Percentiles rank a stretch among this genome's conserved stretches.
phyloP scores from a whole-genome alignment of 2,329 filamentous ascomycete species.

The Botrytis cinerea region DNA sequence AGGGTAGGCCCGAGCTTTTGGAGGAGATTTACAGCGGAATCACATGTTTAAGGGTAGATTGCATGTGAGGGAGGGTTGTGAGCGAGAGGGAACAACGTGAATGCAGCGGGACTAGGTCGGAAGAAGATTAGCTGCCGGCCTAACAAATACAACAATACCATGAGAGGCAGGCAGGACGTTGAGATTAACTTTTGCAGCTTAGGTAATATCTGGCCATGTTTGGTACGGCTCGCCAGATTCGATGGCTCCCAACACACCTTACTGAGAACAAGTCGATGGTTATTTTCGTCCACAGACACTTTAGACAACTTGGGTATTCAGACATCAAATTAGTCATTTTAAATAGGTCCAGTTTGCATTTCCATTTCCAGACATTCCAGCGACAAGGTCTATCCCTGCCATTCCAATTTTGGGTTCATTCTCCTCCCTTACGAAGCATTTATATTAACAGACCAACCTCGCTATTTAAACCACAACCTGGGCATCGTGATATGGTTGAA shows the following conservation, averaged over 20 bases:
- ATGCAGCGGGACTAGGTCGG: background rate
- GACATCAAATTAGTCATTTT: background rate
- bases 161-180: background rate
- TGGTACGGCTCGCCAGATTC: too few relatives aligned
- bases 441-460: constrained; percentile 25
- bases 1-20: constrained; percentile 9
- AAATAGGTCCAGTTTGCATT: background rate
- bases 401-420: background rate
- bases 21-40: background rate
- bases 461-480: constrained; percentile 15
- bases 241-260: too few relatives aligned
- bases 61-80: background rate
- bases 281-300: background rate
- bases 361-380: background rate
- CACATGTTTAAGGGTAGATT: background rate
- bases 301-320: background rate
- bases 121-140: background rate
- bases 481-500: background rate
- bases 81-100: background rate
- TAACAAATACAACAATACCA: background rate
- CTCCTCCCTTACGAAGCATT: constrained; percentile 9
- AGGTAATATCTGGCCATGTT: background rate
- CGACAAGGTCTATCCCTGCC: constrained; percentile 9
- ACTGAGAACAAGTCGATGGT: too few relatives aligned
- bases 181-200: background rate